Evolutionary conservation across 2,329 filamentous ascomycete genomes (phyloP).

Genomic region (Sclerotinia glacialis): DNA sequence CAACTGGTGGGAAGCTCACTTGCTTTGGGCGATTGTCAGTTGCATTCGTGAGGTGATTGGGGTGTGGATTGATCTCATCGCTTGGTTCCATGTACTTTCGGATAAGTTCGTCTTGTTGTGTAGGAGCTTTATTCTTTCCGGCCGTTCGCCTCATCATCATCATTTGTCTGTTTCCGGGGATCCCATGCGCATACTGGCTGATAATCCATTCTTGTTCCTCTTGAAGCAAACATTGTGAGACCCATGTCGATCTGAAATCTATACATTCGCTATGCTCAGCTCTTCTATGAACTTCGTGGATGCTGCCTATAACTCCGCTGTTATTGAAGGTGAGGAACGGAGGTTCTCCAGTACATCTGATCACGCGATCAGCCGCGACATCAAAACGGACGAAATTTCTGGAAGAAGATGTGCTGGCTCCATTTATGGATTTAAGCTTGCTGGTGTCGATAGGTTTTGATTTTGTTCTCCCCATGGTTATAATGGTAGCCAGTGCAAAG

Average conservation of each 20-base stretch:
- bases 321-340: neutral
- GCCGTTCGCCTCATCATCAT: neutral
- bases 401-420: neutral
- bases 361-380: neutral
- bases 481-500: neutral
- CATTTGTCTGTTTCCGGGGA: neutral
- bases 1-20: neutral
- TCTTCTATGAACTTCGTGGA: neutral
- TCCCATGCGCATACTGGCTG: neutral
- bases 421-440: neutral
- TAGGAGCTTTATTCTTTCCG: neutral
- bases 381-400: neutral
- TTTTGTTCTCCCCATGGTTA: neutral
- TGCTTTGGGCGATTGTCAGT: neutral
- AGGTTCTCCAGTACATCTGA: neutral
- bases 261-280: neutral
- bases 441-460: neutral
- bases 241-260: constrained; percentile 3
- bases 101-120: neutral
- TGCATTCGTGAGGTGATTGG: neutral
- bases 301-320: neutral
- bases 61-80: neutral
- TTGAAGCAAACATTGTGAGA: neutral
- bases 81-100: constrained; percentile 4
- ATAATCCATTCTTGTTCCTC: neutral